Conservation (phyloP, 2,329 filamentous ascomycete species). For the Pseudogymnoascus sp. region DNA sequence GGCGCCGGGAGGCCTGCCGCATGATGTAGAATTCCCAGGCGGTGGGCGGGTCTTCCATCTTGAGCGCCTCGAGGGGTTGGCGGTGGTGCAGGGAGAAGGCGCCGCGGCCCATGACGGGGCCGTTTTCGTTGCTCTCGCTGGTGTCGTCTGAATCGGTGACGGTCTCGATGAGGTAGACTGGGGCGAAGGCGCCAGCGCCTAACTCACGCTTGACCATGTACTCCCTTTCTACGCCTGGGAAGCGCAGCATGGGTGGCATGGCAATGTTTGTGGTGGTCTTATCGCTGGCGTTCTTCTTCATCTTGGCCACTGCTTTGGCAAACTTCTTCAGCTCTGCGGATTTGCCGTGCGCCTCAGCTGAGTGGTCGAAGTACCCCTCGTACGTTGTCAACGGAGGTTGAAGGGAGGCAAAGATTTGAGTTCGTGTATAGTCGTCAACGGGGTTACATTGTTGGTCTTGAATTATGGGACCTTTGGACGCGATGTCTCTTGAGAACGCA, state of each 20-base stretch:
- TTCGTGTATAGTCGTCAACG: constrained; percentile 65
- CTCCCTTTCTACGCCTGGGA: constrained; percentile 53
- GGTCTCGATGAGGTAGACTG: constrained; percentile 84
- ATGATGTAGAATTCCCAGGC: constrained; percentile 98
- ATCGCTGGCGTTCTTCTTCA: constrained; percentile 32
- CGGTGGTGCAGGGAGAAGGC: constrained; percentile 44
- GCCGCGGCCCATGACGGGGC: constrained; percentile 51
- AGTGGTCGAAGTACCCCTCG: constrained; percentile 70
- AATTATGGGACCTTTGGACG: constrained; percentile 63
- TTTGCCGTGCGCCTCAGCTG: constrained; percentile 52
- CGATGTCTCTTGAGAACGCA: constrained; percentile 32
- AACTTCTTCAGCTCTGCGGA: constrained; percentile 74
- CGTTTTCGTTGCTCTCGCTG: constrained; percentile 38
- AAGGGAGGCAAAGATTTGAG: constrained; percentile 65
- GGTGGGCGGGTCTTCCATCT: constrained; percentile 84
- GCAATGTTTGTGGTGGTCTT: constrained; percentile 54
- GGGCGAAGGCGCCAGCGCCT: constrained; percentile 87
- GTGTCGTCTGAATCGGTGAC: constrained; percentile 42
- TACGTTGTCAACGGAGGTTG: constrained; percentile 68
- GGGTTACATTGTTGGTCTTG: constrained; percentile 82
- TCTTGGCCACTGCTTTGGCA: constrained; percentile 48
- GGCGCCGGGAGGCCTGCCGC: constrained; percentile 66
- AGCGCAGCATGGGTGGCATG: constrained; percentile 56
- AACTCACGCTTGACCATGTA: constrained; percentile 81
- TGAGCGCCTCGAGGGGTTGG: constrained; percentile 70